These are phyloP conservation scores for Sanghuangporus weigelae DNA, from an alignment of 1,284 basidiomycete genomes.

Conservation along the genomic window DNA sequence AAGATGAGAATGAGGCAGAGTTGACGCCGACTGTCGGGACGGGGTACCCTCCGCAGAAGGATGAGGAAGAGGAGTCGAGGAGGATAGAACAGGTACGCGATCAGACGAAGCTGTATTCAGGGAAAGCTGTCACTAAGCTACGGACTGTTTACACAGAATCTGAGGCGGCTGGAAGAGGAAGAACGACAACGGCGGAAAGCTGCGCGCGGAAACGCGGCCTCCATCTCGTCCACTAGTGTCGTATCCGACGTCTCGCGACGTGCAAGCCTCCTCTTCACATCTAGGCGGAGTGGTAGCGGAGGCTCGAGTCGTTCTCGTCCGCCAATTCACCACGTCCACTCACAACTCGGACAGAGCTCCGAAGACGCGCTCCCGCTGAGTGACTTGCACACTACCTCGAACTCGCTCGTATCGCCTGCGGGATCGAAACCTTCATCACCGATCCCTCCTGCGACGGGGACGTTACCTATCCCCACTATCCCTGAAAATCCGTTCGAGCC, in stretches of 20 bases:
- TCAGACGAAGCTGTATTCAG: not conserved
- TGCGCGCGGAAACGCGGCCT: conserved; percentile 44
- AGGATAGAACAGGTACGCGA: conserved; percentile 61
- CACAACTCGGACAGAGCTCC: conserved; percentile 38
- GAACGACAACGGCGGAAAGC: conserved; percentile 65
- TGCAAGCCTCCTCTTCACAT: conserved; percentile 47
- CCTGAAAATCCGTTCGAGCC: conserved; percentile 39
- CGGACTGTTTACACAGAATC: conserved; percentile 41
- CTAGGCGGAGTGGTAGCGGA: not conserved
- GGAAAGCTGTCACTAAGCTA: too few species aligned
- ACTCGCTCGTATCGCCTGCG: conserved; percentile 38
- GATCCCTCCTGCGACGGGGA: conserved; percentile 33
- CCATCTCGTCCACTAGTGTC: conserved; percentile 37
- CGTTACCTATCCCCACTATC: conserved; percentile 5
- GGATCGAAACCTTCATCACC: conserved; percentile 24
- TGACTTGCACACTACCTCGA: conserved; percentile 30
- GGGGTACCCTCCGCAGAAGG: conserved; percentile 59
- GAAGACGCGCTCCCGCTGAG: conserved; percentile 33
- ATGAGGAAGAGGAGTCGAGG: conserved; percentile 60
- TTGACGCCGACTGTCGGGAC: conserved; percentile 16
- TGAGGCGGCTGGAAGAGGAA: conserved; percentile 66
- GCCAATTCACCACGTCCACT: conserved; percentile 31
- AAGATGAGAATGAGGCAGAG: conserved; percentile 21
- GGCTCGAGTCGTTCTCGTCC: conserved; percentile 23
- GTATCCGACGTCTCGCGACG: conserved; percentile 49